These are phyloP conservation scores for Trichoderma lentiforme DNA, from an alignment of 2,329 filamentous ascomycete species.

Conservation along the genomic window DNA sequence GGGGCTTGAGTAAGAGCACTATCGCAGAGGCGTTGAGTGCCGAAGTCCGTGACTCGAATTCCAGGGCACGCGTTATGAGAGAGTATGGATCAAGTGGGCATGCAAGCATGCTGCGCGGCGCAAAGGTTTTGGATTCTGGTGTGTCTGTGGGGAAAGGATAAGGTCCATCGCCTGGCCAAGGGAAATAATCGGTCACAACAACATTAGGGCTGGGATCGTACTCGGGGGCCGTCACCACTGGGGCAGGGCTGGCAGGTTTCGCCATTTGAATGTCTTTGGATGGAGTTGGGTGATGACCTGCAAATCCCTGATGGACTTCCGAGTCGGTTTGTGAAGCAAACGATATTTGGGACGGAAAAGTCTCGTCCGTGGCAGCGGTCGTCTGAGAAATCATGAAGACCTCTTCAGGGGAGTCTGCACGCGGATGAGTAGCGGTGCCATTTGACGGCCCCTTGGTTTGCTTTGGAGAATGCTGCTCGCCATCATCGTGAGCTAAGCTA, in stretches of 20 bases:
- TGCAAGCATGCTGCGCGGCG: conserved; percentile 20
- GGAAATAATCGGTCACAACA: conserved; percentile 57
- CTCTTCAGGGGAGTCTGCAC: conserved; percentile 36
- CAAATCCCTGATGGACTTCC: conserved; percentile 20
- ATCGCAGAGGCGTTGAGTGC: conserved; percentile 60
- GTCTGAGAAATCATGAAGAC: conserved; percentile 48
- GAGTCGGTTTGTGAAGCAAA: conserved; percentile 30
- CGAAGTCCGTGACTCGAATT: conserved; percentile 55
- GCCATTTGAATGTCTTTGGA: conserved; percentile 21
- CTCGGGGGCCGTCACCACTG: conserved; percentile 30
- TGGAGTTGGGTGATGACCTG: conserved; percentile 15
- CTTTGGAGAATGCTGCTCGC: conserved; percentile 29
- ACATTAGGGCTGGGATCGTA: conserved; percentile 42
- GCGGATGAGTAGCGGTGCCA: neutral
- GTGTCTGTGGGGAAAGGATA: conserved; percentile 47
- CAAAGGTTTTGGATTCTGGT: conserved; percentile 11
- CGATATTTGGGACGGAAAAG: conserved; percentile 31
- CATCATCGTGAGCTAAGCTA: conserved; percentile 46
- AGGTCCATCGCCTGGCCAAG: conserved; percentile 54
- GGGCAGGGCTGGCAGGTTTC: conserved; percentile 27
- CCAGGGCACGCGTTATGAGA: conserved; percentile 51
- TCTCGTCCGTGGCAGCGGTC: conserved; percentile 37
- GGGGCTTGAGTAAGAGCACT: conserved; percentile 55
- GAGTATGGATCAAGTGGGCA: conserved; percentile 54
- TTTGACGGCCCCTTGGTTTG: conserved; percentile 10